A percentile compares a stretch with the other conserved stretches of the same genome.
phyloP scores from a whole-genome alignment of 257 asterid genomes.

The Capsicum baccatum region DNA sequence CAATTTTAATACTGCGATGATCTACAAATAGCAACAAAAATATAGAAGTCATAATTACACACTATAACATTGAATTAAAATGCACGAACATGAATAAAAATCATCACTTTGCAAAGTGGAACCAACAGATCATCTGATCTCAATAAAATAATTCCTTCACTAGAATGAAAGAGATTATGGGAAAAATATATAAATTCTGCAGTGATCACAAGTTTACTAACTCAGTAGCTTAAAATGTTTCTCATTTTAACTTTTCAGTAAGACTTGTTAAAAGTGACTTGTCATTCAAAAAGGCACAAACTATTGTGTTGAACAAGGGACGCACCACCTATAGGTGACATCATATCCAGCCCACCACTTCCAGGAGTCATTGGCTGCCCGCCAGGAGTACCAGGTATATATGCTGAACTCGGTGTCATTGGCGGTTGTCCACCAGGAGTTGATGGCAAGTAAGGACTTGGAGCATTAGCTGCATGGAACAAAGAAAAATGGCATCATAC shows the following conservation, averaged over 20 bases:
- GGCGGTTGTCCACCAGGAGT: conserved; percentile 99
- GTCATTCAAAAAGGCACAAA: conserved; percentile 11
- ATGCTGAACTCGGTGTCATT: conserved; percentile 95
- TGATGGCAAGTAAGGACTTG: conserved; percentile 97
- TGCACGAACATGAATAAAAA: neutral
- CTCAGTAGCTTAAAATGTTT: neutral
- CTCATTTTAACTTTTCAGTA: conserved; percentile 5
- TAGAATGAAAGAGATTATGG: conserved; percentile 14
- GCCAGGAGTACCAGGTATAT: conserved; percentile 97
- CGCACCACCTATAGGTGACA: conserved; percentile 91
- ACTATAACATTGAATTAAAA: conserved; percentile 10
- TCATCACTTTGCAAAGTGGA: conserved; percentile 13
- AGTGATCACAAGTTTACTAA: conserved; percentile 2
- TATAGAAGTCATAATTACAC: neutral
- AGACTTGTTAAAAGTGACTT: neutral
- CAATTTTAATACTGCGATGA: neutral
- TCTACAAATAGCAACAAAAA: neutral
- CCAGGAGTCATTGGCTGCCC: conserved; percentile 99
- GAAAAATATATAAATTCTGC: conserved; percentile 19
- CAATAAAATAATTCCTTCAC: neutral
- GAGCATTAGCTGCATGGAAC: conserved; percentile 78
- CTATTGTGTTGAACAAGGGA: neutral
- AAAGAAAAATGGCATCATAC: conserved; percentile 11
- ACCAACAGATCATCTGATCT: conserved; percentile 18
- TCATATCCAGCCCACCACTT: conserved; percentile 91